Conservation (phyloP, 371 early-diverging fungal species). For the Mortierella sp. region DNA sequence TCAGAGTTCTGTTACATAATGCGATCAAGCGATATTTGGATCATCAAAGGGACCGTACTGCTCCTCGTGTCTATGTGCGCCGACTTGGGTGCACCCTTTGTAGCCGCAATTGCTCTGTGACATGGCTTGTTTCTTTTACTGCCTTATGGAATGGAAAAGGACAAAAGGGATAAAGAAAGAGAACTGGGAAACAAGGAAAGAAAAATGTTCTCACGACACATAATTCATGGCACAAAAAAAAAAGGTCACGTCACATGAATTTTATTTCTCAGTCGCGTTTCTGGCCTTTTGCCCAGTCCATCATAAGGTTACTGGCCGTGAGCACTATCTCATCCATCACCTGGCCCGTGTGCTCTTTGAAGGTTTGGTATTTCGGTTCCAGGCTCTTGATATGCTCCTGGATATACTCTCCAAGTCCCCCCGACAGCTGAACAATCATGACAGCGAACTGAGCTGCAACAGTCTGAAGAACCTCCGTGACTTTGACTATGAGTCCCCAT, state of each 20-base stretch:
- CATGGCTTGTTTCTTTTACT: constrained; percentile 5
- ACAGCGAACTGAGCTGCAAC: not conserved
- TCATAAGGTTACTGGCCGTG: constrained; percentile 24
- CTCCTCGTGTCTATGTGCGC: constrained; percentile 40
- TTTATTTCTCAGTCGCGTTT: constrained; percentile 31
- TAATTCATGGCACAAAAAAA: not conserved
- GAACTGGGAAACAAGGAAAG: too few relatives aligned
- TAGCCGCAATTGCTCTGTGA: constrained; percentile 36
- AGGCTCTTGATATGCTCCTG: constrained; percentile 13
- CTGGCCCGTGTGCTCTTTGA: constrained; percentile 23
- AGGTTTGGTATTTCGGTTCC: constrained; percentile 27
- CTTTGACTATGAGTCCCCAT: constrained; percentile 22
- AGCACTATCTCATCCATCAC: constrained; percentile 33
- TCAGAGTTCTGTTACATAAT: not conserved
- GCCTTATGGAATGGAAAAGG: constrained; percentile 2
- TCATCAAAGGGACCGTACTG: constrained; percentile 18
- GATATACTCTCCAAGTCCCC: constrained; percentile 17
- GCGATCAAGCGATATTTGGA: not conserved
- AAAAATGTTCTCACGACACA: constrained; percentile 4
- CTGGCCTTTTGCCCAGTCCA: constrained; percentile 52
- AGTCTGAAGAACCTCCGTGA: constrained; percentile 10
- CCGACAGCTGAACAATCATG: constrained; percentile 13
- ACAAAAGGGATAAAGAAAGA: not conserved
- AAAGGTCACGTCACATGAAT: not conserved
- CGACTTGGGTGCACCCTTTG: constrained; percentile 43